phyloP scores from a whole-genome alignment of 805 yeast genomes.

The Komagataella populi region DNA sequence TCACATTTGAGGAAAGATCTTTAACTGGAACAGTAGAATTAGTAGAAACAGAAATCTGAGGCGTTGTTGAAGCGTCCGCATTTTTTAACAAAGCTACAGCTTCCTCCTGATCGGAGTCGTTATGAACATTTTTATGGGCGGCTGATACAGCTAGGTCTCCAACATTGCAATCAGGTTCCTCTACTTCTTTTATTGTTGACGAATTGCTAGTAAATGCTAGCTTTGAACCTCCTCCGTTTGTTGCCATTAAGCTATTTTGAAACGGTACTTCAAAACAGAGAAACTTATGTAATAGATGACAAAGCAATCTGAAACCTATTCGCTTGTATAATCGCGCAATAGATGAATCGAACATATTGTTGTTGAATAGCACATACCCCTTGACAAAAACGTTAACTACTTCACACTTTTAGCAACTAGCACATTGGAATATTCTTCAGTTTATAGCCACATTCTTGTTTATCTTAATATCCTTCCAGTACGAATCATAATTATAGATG shows the following conservation, averaged over 20 bases:
- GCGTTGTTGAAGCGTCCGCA: neutral
- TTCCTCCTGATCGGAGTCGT: neutral
- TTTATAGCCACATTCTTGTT: no score
- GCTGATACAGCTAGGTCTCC: neutral
- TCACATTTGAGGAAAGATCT: neutral
- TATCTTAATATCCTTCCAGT: no score
- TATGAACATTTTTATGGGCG: neutral
- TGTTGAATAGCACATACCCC: neutral
- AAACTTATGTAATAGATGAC: neutral
- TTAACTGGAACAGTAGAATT: neutral
- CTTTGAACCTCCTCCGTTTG: neutral
- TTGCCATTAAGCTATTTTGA: neutral
- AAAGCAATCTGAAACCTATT: neutral
- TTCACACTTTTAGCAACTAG: no score
- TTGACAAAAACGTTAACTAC: no score
- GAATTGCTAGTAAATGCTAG: neutral
- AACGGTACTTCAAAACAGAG: neutral
- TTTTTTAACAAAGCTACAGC: neutral
- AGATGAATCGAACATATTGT: neutral
- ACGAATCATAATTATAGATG: no score
- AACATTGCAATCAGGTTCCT: neutral
- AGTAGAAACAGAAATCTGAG: neutral
- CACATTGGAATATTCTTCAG: no score
- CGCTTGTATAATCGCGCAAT: neutral
- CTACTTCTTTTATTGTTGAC: neutral